Base-by-base conservation (phyloP, 331 rosid genomes). In the Rhamnella rubrinervis region DNA sequence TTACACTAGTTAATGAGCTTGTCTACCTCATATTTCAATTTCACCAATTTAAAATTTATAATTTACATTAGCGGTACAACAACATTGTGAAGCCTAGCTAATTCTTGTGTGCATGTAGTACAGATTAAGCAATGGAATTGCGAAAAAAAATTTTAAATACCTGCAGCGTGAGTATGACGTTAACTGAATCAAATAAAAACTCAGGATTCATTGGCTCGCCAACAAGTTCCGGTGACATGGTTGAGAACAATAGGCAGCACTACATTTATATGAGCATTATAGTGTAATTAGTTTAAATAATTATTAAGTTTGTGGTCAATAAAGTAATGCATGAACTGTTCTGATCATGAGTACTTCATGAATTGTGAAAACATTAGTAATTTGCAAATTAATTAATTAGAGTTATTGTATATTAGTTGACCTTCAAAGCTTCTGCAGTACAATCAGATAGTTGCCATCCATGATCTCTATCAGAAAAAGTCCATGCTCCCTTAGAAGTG, bases 401-500 rank as follows among this genome's bases (percentile, higher is more conserved):
- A 14, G n/a, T 2, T 9, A 49, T 12, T 49, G 15, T n/a, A 21
- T 55, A 21, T 15, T 26, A 11, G 52, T 7, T 59, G 72, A 90
- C 97, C 90, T 84, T 78, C 50, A 91, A 61, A 70, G 78, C 88
- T 80, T 91, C 97, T 0, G 91, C 85, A 0, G 97, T 91, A 40
- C 91, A 78, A 78, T 91, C 96, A 31, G 97, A 88, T 73, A 81
- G 83, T 76, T 91, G 96, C 96, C 96, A 88, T 68, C 95, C 97
- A 44, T 91, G 92, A 63, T 91, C 95, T 61, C 76, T 89, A 68
- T 92, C 98, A 0, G 98, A 92, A 69, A 92, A 92, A 28, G 98
- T 84, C 98, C 98, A 92, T 1, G 85, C 63, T n/a, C 96, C 98
- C 77, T 87, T 92, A 3, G 91, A 87, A 67, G 84, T 85, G 74